These are phyloP conservation scores for Mycena belliarum DNA, from an alignment of 768 basidiomycete genomes.

Conservation along the genomic window DNA sequence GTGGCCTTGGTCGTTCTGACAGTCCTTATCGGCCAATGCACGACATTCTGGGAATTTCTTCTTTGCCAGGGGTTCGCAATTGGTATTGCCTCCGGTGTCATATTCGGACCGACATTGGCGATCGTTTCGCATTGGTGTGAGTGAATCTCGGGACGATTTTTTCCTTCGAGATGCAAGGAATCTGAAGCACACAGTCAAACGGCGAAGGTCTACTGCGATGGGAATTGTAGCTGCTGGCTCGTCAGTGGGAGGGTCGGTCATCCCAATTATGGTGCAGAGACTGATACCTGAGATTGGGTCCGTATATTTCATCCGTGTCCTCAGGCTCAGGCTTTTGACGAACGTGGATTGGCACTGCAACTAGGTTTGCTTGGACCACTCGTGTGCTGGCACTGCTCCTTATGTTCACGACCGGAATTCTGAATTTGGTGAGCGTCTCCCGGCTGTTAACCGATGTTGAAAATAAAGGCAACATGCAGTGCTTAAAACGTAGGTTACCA, in stretches of 20 bases:
- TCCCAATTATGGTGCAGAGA: constrained; percentile 62
- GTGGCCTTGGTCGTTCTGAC: constrained; percentile 53
- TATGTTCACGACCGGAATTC: constrained; percentile 47
- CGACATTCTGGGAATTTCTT: constrained; percentile 74
- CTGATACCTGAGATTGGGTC: constrained; percentile 52
- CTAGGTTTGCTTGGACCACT: constrained; percentile 84
- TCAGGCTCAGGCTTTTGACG: too few species aligned
- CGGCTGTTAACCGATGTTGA: too few species aligned
- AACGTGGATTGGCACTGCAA: too few species aligned
- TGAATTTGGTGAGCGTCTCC: constrained; percentile 55
- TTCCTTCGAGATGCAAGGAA: background rate
- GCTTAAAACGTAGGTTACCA: constrained; percentile 53
- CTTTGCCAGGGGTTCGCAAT: constrained; percentile 71
- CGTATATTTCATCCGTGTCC: constrained; percentile 4
- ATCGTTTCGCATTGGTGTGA: constrained; percentile 77
- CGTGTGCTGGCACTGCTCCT: constrained; percentile 69
- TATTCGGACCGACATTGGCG: constrained; percentile 63
- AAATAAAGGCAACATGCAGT: constrained; percentile 26
- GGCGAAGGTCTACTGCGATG: constrained; percentile 35
- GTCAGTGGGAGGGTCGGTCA: constrained; percentile 66
- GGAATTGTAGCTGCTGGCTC: constrained; percentile 67
- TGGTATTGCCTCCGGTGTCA: constrained; percentile 61
- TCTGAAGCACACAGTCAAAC: constrained; percentile 6
- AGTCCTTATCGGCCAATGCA: constrained; percentile 73
- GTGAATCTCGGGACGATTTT: background rate